Evolutionary conservation across 2,329 filamentous ascomycete species (phyloP), one percentile per base, ranked within the genome.

Genomic region (Colletotrichum viniferum): DNA sequence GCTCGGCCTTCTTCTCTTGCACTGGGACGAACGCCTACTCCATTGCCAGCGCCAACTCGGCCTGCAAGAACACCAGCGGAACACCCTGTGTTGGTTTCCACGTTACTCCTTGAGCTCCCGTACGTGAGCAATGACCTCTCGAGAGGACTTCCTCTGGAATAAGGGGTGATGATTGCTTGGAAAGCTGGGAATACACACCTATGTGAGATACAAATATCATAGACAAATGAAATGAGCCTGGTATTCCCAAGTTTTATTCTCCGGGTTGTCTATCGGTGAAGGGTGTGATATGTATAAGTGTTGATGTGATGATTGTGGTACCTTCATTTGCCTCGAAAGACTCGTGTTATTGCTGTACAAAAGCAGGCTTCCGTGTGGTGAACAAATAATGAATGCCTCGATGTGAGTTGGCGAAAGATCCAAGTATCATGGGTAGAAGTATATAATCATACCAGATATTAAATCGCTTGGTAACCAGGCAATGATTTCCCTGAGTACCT

Each of bases 381-480:
- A 48, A 48, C 7, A 48, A 12, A 9, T 48, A 3, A 10, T 7
- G 3, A 12, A 48, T n/a, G n/a, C n/a, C n/a, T 38, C 18, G 2
- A 43, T 43, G 0, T 5, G 3, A n/a, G 5, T 43, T 6, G 0
- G 18, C 1, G 1, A 43, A 12, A n/a, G 26, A n/a, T n/a, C n/a
- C n/a, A 18, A n/a, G 3, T 3, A 48, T 0, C 0, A 48, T n/a
- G 18, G 3, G 0, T n/a, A 48, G 9, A 5, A 48, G 9, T n/a
- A 4, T 2, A n/a, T 12, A 0, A n/a, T 12, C 9, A 48, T 18
- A 48, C 18, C 38, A 0, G 18, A 1, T 48, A n/a, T 1, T 0
- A 43, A 0, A n/a, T 0, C 18, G 8, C 0, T 48, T n/a, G n/a
- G 38, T 2, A n/a, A 10, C 16, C 38, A 1, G 38, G 38, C 8